These are phyloP conservation scores for Komagataella phaffii DNA, from an alignment of 805 yeast species.

Conservation along the genomic window DNA sequence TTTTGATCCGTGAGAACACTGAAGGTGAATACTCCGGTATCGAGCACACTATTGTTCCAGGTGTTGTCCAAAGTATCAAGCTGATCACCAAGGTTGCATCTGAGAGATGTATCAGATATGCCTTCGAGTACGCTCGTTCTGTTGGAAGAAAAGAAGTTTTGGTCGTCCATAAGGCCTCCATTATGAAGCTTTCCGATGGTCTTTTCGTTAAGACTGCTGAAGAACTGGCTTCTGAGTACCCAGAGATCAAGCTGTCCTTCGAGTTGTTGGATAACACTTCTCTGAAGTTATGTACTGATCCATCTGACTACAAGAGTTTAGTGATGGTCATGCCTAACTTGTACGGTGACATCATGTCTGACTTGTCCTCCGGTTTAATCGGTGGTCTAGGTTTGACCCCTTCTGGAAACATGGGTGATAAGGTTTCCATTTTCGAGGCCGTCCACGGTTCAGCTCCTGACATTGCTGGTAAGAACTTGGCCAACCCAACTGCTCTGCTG, in stretches of 20 bases:
- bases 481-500: constrained; percentile 96
- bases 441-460: constrained; percentile 99
- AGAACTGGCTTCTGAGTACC: constrained; percentile 83
- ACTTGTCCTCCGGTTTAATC: constrained; percentile 91
- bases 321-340: constrained; percentile 98
- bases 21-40: constrained; percentile 99
- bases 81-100: constrained; percentile 94
- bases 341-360: constrained; percentile 98
- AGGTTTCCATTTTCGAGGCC: constrained; percentile 96
- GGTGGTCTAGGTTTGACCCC: constrained; percentile 99
- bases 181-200: constrained; percentile 98
- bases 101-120: constrained; percentile 92
- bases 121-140: constrained; percentile 89
- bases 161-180: constrained; percentile 97
- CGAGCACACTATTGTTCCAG: constrained; percentile 96
- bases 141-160: constrained; percentile 78
- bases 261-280: constrained; percentile 96
- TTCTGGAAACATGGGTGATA: constrained; percentile 98
- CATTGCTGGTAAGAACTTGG: constrained; percentile 97
- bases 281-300: constrained; percentile 79
- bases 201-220: constrained; percentile 85
- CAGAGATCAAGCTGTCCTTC: constrained; percentile 69
- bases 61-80: constrained; percentile 96
- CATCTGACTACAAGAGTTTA: constrained; percentile 70
- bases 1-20: constrained; percentile 95